phyloP scores from a whole-genome alignment of 306 rosid genomes.

The Acacia acuminata region DNA sequence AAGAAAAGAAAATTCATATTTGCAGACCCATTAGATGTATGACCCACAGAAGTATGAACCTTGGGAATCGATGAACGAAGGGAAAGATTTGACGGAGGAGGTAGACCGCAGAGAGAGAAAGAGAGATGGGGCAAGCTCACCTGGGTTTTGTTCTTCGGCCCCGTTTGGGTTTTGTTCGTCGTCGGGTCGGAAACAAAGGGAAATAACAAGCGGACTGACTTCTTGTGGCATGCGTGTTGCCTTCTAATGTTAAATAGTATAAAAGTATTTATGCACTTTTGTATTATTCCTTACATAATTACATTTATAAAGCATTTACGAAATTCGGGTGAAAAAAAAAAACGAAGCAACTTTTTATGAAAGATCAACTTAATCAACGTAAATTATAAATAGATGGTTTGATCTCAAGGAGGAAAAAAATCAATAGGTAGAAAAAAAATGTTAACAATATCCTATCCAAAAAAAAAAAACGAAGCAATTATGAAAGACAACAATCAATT shows the following conservation, averaged over 20 bases:
- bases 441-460: too few relatives aligned
- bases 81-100: background rate
- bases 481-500: too few relatives aligned
- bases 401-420: too few relatives aligned
- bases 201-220: background rate
- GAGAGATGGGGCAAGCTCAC: background rate
- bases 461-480: too few relatives aligned
- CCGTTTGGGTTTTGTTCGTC: conserved; percentile 16
- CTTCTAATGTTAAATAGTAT: background rate
- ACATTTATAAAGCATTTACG: background rate
- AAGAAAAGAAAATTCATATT: background rate
- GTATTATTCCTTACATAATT: background rate
- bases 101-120: background rate
- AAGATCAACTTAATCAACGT: too few relatives aligned
- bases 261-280: too few relatives aligned
- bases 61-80: background rate
- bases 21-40: background rate
- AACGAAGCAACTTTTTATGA: too few relatives aligned
- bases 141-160: conserved; percentile 6
- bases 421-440: too few relatives aligned
- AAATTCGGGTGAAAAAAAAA: too few relatives aligned
- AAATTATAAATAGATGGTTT: too few relatives aligned
- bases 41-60: background rate
- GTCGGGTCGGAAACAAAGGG: background rate
- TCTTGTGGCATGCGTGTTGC: background rate